Conservation (phyloP, 2,329 filamentous ascomycete species). For the Tympanopsis confertula region DNA sequence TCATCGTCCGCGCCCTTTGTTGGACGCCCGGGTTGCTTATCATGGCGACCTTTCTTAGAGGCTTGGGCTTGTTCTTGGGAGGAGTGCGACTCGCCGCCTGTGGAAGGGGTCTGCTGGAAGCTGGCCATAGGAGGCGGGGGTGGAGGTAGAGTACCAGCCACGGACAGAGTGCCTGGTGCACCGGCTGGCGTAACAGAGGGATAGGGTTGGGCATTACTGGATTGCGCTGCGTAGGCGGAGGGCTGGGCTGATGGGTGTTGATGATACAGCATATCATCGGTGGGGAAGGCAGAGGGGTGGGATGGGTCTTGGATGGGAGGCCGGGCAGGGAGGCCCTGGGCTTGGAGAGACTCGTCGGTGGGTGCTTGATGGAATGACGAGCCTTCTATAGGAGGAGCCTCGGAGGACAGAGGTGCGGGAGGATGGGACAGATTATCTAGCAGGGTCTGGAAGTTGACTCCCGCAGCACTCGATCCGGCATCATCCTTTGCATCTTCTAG, state of each 20-base stretch:
- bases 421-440: conserved; percentile 30
- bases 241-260: too few relatives aligned
- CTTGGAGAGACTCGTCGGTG: conserved; percentile 14
- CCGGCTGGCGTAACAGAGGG: conserved; percentile 12
- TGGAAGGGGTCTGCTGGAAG: conserved; percentile 18
- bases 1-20: conserved; percentile 19
- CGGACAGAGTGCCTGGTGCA: conserved; percentile 20
- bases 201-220: conserved; percentile 5
- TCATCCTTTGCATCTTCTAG: conserved; percentile 1
- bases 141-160: conserved; percentile 20
- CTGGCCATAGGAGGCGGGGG: conserved; percentile 19
- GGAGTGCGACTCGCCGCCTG: not conserved
- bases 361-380: conserved; percentile 15
- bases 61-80: conserved; percentile 7
- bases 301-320: conserved; percentile 30
- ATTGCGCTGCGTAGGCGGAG: too few relatives aligned
- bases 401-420: conserved; percentile 11
- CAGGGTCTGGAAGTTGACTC: conserved; percentile 32
- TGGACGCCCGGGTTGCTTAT: conserved; percentile 2
- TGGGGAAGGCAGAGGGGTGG: too few relatives aligned
- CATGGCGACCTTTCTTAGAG: not conserved
- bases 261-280: too few relatives aligned
- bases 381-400: conserved; percentile 11
- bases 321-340: conserved; percentile 27
- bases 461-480: conserved; percentile 15